Base-by-base conservation (phyloP, 1,139 yeast species). In the Yarrowia galli region DNA sequence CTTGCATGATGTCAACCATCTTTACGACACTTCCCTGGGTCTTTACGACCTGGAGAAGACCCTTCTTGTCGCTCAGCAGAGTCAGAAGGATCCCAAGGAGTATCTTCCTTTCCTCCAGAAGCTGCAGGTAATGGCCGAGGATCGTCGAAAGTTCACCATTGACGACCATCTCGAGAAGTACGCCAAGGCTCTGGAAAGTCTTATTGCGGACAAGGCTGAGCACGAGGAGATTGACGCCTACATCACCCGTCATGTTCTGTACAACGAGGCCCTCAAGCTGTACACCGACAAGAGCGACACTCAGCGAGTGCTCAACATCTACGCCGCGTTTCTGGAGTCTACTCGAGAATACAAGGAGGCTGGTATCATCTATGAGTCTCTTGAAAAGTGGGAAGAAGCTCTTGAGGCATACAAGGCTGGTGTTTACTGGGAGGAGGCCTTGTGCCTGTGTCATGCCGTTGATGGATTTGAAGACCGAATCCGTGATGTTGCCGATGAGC, bases 41-140 rank as follows among this genome's bases (percentile, higher is more conserved):
- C 81, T 91, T 43, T 96, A 96, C 75, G 91, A 95, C 76, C 88
- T 96, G 51, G 88, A 88, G 70, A 80, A 93, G 72, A 86, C 99
- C 0, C 82, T 96, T 69, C 83, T 85, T 15, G 88, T 96, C 71
- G 99, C 99, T 0, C 98, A 96, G 77, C 95, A 92, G 75, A 92
- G 98, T 0, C 98, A 95, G 78, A 92, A 89, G 83, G 99, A 96
- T 79, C 99, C 99, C 35, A 92, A 93, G 75, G 99, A 96, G 77
- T 96, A 95, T 74, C 80, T 96, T 67, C 98, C 99, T 67, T 96
- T 95, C 77, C 82, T 96, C 72, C 97, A 92, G 74, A 84, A 87
- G 68, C 81, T 96, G 68, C 90, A 91, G 72, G 85, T 85, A 45
- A 90, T 89, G 76, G 81, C 85, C 0, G 87, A 86, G 22, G 78